Conservation (phyloP, 179 eudicot genomes). For the Spergularia azorica region DNA sequence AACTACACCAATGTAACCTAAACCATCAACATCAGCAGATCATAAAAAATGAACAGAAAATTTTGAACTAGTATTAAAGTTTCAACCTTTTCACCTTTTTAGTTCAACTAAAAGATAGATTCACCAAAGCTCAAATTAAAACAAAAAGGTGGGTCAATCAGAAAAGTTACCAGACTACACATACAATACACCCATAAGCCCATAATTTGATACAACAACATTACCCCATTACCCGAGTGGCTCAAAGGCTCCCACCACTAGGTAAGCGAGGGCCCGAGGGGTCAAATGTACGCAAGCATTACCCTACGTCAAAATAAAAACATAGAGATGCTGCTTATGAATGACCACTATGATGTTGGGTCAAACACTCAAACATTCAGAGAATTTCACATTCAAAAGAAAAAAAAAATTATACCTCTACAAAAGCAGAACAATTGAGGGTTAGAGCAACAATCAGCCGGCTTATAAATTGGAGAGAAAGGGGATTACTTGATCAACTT, state of each 20-base stretch:
- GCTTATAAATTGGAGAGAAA: no score
- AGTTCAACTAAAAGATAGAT: constrained; percentile 9
- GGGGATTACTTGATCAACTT: not conserved
- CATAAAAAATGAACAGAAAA: not conserved
- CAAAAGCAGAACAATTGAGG: no score
- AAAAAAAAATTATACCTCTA: not conserved
- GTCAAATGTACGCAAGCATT: no score
- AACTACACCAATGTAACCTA: not conserved
- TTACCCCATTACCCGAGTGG: no score
- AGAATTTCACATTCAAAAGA: constrained; percentile 2
- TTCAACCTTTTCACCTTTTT: constrained; percentile 23
- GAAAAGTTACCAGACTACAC: not conserved
- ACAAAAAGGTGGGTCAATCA: not conserved
- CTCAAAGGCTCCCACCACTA: no score
- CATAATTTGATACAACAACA: not conserved
- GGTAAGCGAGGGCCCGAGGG: no score
- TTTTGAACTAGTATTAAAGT: constrained; percentile 5
- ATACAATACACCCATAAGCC: not conserved
- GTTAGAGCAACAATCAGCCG: not conserved
- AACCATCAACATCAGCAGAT: constrained; percentile 28
- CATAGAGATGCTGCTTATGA: no score
- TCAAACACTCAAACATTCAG: not conserved
- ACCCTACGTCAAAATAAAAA: no score
- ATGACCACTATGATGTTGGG: no score
- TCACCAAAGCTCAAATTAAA: constrained; percentile 15